These are phyloP conservation scores for Salix viminalis DNA, from an alignment of 345 rosid genomes.

Conservation along the genomic window DNA sequence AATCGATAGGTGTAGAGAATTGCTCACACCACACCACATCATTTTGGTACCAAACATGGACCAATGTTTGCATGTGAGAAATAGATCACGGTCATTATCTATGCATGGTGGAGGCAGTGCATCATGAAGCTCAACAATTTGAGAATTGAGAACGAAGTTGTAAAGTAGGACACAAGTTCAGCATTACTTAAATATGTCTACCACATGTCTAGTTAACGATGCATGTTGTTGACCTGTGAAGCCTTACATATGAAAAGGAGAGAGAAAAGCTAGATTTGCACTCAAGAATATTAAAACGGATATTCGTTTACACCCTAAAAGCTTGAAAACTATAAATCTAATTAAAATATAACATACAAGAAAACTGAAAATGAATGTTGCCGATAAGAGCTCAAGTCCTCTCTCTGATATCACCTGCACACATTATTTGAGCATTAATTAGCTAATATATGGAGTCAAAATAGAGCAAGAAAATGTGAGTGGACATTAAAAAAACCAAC, in stretches of 20 bases:
- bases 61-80: background rate
- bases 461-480: background rate
- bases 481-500: background rate
- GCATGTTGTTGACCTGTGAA: background rate
- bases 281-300: background rate
- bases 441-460: background rate
- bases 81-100: too few species aligned
- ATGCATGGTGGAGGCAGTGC: too few species aligned
- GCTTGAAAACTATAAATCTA: background rate
- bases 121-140: too few species aligned
- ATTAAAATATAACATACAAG: slow-evolving; percentile 46
- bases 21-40: background rate
- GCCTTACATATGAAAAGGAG: background rate
- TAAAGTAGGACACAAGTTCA: background rate
- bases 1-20: too few species aligned
- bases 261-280: background rate
- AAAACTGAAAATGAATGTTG: slow-evolving; percentile 64
- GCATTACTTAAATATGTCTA: background rate
- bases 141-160: background rate
- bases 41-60: background rate
- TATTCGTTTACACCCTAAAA: background rate
- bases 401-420: slow-evolving; percentile 72
- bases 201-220: background rate
- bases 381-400: slow-evolving; percentile 78
- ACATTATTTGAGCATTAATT: background rate